Evolutionary conservation across 306 rosid species (phyloP), one percentile per base, ranked within the genome.

Genomic region (Ammopiptanthus mongolicus): DNA sequence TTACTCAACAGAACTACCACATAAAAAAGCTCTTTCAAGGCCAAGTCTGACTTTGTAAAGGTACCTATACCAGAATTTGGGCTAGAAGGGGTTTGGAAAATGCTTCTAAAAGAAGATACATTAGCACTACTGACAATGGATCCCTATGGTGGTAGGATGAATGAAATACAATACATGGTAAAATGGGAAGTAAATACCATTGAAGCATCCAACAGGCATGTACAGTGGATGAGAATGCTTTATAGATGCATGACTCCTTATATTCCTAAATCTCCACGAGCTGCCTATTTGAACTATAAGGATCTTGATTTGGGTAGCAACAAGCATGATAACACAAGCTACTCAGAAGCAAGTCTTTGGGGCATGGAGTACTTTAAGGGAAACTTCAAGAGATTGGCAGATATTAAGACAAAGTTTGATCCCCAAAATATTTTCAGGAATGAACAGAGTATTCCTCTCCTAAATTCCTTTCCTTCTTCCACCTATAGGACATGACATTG

Each of bases 71-170:
- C 90, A 46, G 74, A 87, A 73, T 0, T 2, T 1, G 87, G 55
- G 23, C 50, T 88, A 11, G 58, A 66, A 62, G 88, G 86, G 53
- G 47, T 79, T 25, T 91, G 94, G 92, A 50, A 60, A 19, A 82
- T 59, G 84, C 76, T 91, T 25, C 61, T 51, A 61, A 51, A 84
- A 52, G 91, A 84, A 28, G 80, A 86, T 11, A 7, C 23, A 3
- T 0, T 39, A 14, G 73, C 80, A 13, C 5, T 55, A 10, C 39
- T 90, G 36, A 82, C 86, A 55, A 29, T 84, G 76, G 84, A 86
- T 8, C 93, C 93, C 8, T 77, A 5, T 50, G 96, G 96, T 1
- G 88, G 89, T 1, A 83, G 18, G 60, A 88, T 88, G 93, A 69
- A 14, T 69, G 80, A 84, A 74, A 86, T 81, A 18, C 83, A 84